These are phyloP conservation scores for Saturnispora diversa DNA, from an alignment of 805 yeast species.

Conservation along the genomic window DNA sequence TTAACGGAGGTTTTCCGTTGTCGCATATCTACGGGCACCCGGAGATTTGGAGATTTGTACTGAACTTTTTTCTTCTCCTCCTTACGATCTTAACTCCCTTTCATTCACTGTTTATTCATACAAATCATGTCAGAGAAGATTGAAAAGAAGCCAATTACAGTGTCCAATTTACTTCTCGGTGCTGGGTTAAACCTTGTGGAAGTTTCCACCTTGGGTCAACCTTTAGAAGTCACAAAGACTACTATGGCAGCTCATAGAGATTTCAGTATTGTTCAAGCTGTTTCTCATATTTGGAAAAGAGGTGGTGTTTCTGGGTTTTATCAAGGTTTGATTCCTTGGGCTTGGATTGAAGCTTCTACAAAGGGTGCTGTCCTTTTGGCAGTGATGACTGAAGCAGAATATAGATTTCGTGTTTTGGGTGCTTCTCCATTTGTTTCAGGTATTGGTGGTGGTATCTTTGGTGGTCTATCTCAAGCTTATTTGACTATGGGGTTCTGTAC, in stretches of 20 bases:
- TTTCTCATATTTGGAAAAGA: constrained; percentile 76
- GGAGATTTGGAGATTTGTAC: too few relatives aligned
- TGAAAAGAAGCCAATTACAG: constrained; percentile 77
- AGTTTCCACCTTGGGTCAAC: constrained; percentile 93
- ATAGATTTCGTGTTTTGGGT: constrained; percentile 57
- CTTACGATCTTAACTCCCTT: background rate
- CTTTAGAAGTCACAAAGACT: constrained; percentile 90
- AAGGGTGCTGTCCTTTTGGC: constrained; percentile 94
- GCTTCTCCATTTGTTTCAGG: constrained; percentile 72
- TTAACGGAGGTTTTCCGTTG: too few relatives aligned
- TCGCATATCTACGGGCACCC: too few relatives aligned
- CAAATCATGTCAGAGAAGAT: constrained; percentile 14
- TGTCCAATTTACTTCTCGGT: constrained; percentile 85
- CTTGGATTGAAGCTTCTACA: constrained; percentile 99
- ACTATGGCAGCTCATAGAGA: constrained; percentile 97
- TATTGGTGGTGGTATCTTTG: constrained; percentile 90
- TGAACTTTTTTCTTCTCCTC: background rate
- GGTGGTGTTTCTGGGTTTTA: constrained; percentile 91
- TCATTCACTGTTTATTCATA: background rate
- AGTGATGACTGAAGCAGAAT: constrained; percentile 89
- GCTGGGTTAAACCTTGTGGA: constrained; percentile 90
- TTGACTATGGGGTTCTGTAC: constrained; percentile 97
- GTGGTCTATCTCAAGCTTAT: constrained; percentile 96
- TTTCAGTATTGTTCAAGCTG: constrained; percentile 58
- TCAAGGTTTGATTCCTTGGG: constrained; percentile 99